Base-by-base conservation (phyloP, 2,329 filamentous ascomycete genomes). In the Reticulascus tulasneorum region DNA sequence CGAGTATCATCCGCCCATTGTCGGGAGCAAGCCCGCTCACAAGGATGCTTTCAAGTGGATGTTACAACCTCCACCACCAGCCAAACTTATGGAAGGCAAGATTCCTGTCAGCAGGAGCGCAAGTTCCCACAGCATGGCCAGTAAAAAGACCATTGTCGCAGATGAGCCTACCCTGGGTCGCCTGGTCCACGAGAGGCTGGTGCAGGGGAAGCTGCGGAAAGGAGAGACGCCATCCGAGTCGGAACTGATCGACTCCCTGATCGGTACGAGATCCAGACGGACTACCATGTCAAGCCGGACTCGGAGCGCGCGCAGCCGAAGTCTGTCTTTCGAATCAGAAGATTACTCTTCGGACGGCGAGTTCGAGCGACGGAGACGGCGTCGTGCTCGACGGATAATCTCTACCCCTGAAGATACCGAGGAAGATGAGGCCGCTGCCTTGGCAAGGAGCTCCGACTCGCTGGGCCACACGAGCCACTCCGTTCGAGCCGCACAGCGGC, bases 61-160 rank as follows among this genome's bases (percentile, higher is more conserved):
- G 89, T 68, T 94, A 33, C 87, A 94, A 54, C 90, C 90, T 3
- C 88, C 89, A 2, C 90, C 90, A n/a, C 78, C 83, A 22, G 88
- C 90, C 38, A 89, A 84, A 57, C 73, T 95, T 41, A 96, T 96
- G 90, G 85, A 84, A 46, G 90, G 89, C 47, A 93, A 90, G 57
- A 77, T 86, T 23, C 77, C 79, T 20, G 80, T 84, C 15, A 77
- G 73, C 50, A 67, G 81, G 35, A 82, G 77, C 46, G 67, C 68
- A 23, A 85, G 79, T 52, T 67, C 72, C 23, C 68, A 63, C 25
- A 78, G 71, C 50, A 67, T 66, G 29, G 60, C 67, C 16, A 77
- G 69, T 37, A 62, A 63, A 29, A 62, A 55, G 47, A 73, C 68
- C 2, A 48, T 64, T 33, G 46, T 58, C 37, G 56, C 53, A 16